These are phyloP conservation scores for Nemania abortiva DNA, from an alignment of 2,329 filamentous ascomycete genomes.

Conservation along the genomic window DNA sequence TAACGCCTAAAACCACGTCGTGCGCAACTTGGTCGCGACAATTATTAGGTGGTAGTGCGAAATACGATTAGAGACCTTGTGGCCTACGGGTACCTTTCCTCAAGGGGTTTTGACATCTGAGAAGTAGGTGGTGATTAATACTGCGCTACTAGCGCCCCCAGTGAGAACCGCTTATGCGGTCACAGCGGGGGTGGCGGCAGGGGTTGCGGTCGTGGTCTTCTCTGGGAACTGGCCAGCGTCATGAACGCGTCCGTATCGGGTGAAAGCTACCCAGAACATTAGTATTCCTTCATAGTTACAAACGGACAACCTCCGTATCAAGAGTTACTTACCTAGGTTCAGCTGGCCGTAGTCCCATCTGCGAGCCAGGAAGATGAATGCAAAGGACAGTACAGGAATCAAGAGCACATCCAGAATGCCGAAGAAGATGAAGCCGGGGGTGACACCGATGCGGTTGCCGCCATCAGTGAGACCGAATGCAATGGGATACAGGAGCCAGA, in stretches of 20 bases:
- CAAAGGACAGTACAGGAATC: slow-evolving; percentile 58
- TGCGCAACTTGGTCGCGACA: background rate
- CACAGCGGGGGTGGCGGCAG: slow-evolving; percentile 44
- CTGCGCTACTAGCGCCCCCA: background rate
- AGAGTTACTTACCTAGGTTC: slow-evolving; percentile 55
- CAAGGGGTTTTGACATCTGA: background rate
- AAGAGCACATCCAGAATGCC: slow-evolving; percentile 66
- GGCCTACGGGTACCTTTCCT: background rate
- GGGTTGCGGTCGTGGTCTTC: slow-evolving; percentile 52
- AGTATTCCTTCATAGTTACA: background rate
- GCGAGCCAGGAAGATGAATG: slow-evolving; percentile 59
- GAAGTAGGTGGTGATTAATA: background rate
- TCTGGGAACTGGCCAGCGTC: slow-evolving; percentile 60
- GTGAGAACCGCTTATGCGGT: slow-evolving; percentile 26
- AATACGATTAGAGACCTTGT: background rate
- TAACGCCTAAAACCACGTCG: background rate
- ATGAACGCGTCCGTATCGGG: slow-evolving; percentile 65
- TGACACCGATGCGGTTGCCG: slow-evolving; percentile 63
- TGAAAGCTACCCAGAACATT: slow-evolving; percentile 55
- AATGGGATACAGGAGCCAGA: slow-evolving; percentile 68
- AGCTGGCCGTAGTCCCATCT: slow-evolving; percentile 65
- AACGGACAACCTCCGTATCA: background rate
- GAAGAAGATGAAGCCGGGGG: slow-evolving; percentile 62
- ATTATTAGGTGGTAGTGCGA: slow-evolving; percentile 14
- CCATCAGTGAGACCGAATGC: slow-evolving; percentile 66